Conservation (phyloP, 176 grass and related monocot genomes). For the Pontederia crassipes region DNA sequence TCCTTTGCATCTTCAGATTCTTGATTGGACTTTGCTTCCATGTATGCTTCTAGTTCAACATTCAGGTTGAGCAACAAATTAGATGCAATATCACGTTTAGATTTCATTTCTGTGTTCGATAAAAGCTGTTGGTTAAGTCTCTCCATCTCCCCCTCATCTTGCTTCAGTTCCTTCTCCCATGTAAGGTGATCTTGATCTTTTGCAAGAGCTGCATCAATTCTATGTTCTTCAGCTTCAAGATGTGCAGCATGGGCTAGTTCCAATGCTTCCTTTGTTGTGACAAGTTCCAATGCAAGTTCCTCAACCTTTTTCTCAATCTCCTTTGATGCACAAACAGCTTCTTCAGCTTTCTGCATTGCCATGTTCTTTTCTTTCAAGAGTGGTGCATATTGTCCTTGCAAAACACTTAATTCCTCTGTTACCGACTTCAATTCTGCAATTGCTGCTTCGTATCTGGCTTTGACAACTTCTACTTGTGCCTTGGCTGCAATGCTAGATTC, state of each 20-base stretch:
- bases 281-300: constrained; percentile 70
- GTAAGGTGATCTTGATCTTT: constrained; percentile 72
- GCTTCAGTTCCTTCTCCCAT: constrained; percentile 76
- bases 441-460: constrained; percentile 54
- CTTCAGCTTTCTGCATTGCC: constrained; percentile 37
- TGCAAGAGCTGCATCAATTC: constrained; percentile 52
- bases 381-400: constrained; percentile 42
- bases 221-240: constrained; percentile 74
- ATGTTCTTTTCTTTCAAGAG: constrained; percentile 54
- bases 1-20: constrained; percentile 28
- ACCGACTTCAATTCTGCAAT: constrained; percentile 49
- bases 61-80: constrained; percentile 37
- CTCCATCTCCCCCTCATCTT: constrained; percentile 52
- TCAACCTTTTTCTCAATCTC: constrained; percentile 51
- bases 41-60: constrained; percentile 49
- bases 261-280: constrained; percentile 53
- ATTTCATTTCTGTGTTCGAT: constrained; percentile 36
- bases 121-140: constrained; percentile 46
- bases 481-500: constrained; percentile 62
- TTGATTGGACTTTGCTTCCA: constrained; percentile 45
- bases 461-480: constrained; percentile 53
- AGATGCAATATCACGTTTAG: constrained; percentile 37
- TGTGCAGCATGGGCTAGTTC: constrained; percentile 64
- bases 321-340: constrained; percentile 32
- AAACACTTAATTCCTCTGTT: constrained; percentile 41